These are phyloP conservation scores for Physcomitrium patens DNA, from an alignment of 225 moss, liverwort and hornwort genomes.

Conservation along the genomic window DNA sequence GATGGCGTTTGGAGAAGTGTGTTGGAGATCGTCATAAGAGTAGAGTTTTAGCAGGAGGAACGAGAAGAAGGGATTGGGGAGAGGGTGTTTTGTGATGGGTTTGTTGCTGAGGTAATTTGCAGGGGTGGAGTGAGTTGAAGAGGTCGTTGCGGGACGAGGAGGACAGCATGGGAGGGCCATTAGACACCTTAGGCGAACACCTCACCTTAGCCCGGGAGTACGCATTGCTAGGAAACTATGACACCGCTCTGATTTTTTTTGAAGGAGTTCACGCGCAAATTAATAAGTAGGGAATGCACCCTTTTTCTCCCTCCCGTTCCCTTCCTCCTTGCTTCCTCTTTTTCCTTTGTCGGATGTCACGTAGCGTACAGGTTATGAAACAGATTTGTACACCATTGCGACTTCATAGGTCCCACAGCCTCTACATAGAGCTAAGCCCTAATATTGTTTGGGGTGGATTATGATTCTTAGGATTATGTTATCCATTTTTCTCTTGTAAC, in stretches of 20 bases:
- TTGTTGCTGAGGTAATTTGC: conserved; percentile 12
- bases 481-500: too few relatives aligned
- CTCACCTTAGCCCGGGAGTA: conserved; percentile 98
- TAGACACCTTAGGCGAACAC: conserved; percentile 86
- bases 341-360: neutral
- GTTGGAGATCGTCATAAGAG: too few relatives aligned
- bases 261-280: conserved; percentile 98
- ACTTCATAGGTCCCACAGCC: neutral
- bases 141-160: conserved; percentile 21
- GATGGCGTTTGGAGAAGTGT: too few relatives aligned
- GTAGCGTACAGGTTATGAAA: neutral
- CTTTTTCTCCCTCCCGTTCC: conserved; percentile 10
- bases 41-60: too few relatives aligned
- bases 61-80: too few relatives aligned
- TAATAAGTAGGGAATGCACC: conserved; percentile 67
- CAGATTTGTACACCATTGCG: neutral
- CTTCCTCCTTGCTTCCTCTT: neutral
- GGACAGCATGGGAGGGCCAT: conserved; percentile 87
- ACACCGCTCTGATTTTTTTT: conserved; percentile 96
- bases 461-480: neutral
- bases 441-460: conserved; percentile 24
- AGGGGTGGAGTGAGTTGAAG: conserved; percentile 7
- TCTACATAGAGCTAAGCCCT: conserved; percentile 26
- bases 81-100: too few relatives aligned
- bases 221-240: conserved; percentile 97